Evolutionary conservation across 2,329 filamentous ascomycete genomes (phyloP), one percentile per base, ranked within the genome.

Genomic region (Exophiala lecanii-corni): DNA sequence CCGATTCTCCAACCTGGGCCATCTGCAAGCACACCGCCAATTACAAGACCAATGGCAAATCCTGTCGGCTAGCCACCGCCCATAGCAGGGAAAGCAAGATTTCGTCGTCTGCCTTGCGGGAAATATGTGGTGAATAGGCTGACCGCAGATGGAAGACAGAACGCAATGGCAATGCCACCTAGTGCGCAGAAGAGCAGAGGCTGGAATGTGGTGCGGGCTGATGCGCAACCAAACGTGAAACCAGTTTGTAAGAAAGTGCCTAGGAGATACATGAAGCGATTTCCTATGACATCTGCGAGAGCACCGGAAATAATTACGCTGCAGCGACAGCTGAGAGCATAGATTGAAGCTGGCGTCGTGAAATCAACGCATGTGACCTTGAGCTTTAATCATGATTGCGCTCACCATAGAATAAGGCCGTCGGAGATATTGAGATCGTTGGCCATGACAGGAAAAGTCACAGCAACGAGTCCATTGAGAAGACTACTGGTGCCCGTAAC

Each of bases 21-120:
- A 30, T 73, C 65, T 1, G 67, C 61, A 23, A 78, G 66, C 1
- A 74, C 50, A 41, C 73, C 73, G 19, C 71, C 70, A 3, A 79
- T 58, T 0, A 71, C 64, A 2, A 79, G 61, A 1, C 75, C 75
- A 1, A 76, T 45, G 0, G 63, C 66, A 43, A 75, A 78, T 0
- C 75, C 75, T 9, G 77, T 51, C 0, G 74, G 73, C 42, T 76
- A 72, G 2, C 69, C 70, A 10, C 67, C 65, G 2, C 75, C 74
- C 56, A 77, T 62, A 4, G 63, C 66, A 0, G 73, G 68, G 49
- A 78, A 77, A 0, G 68, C 75, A 12, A 76, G 59, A 47, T 78
- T 77, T 2, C 75, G 62, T 16, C 63, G 56, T 45, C 64, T 66
- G 1, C 72, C 74, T 13, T 62, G 54, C 1, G 68, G 67, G 23